Evolutionary conservation across 305 asterid species (phyloP), one percentile per base, ranked within the genome.

Genomic region (Lippia alba): DNA sequence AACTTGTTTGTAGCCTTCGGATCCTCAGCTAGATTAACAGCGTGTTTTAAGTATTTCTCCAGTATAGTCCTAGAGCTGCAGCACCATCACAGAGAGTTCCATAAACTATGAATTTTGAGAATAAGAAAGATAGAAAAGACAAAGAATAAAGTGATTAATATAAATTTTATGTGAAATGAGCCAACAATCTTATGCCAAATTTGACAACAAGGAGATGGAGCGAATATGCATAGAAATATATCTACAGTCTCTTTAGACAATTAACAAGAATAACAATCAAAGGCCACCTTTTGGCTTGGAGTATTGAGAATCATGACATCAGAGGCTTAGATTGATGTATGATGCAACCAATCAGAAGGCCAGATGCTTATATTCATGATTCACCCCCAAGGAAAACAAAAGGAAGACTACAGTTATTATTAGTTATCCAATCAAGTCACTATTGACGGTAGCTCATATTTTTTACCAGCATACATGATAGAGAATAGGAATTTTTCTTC

Each of bases 1-100:
- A 83, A 77, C 80, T 81, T 80, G 79, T 83, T 85, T 34, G 74
- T 77, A 63, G 87, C 78, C 72, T 70, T 87, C 69, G 76, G 80
- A 78, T 79, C 85, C 78, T 87, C 97, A 66, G 96, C 96, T 49
- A 94, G 86, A 69, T 80, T 70, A 77, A 94, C 96, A 72, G 99
- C 99, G 66, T 88, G 94, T 76, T 87, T 94, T 83, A 94, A 85
- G 89, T 91, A 94, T 78, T 91, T 92, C 84, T 94, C 99, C 76
- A 94, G 77, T 73, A 94, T 88, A 68, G 90, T 94, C 81, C 96
- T 89, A 65, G 99, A 94, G 81, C 98, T 94, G 96, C 79, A 85
- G 66, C 70, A 75, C 20, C 70, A 65, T 59, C 66, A 70, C 57
- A 75, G 54, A 71, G 57, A 57, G 65, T 68, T 61, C 55, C 61